Evolutionary conservation across 306 rosid genomes (phyloP), one percentile per base, ranked within the genome.

Genomic region (Albizia julibrissin): DNA sequence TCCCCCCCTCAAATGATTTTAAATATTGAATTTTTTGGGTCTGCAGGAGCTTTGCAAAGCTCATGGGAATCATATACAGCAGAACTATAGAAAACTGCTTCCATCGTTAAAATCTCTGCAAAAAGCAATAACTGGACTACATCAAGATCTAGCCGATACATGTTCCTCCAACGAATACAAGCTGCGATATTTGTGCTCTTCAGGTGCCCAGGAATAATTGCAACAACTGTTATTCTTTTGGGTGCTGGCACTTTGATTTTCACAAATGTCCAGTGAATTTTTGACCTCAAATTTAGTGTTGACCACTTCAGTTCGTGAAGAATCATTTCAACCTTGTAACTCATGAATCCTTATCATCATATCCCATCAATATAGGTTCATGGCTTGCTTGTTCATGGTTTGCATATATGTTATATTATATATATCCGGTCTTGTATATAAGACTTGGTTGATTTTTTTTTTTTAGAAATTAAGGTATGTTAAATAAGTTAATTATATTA

Each of bases 121-220:
- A 81, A 92, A 92, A 85, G 92, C 97, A 69, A 87, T 96, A 43
- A 91, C 97, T 24, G 86, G 86, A 87, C 86, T 84, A 18, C 97
- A 95, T 86, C 97, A 91, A 74, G 99, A 95, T 84, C 86, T 95
- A 79, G 94, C 96, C 33, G 97, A 91, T 77, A 95, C 90, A 13
- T 93, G 97, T 83, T 92, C 95, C 39, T 95, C 99, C 72, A 95
- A 95, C 22, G 98, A 95, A 85, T 92, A 86, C 73, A 89, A 76
- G 91, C 94, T 93, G 80, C 90, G 85, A 31, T 95, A 92, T 86
- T 85, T 95, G 72, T 90, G 97, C 80, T 86, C 94, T 29, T 78
- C 87, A 10, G 86, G 58, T 78, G 78, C 89, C 58, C 74, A 76
- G 74, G 84, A 88, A 88, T 90, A 87, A 88, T 18, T 21, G 74